Percentiles rank a stretch among this genome's conserved stretches.
Evolutionary conservation across 345 rosid species (phyloP).

Genomic region (Populus nigra): DNA sequence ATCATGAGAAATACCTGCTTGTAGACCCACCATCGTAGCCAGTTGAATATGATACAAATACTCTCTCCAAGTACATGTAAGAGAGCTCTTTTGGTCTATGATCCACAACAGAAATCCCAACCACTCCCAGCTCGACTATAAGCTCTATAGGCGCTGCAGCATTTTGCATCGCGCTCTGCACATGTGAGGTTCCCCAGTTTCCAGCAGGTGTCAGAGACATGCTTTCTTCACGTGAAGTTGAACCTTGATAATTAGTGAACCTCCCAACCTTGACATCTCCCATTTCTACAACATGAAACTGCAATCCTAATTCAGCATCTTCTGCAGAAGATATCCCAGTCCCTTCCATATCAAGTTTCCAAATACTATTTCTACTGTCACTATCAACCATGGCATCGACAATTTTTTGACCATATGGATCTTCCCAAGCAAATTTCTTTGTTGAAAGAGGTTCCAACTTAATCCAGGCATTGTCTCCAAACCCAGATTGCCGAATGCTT

Average conservation of each 20-base stretch:
- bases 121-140: slow-evolving; percentile 79
- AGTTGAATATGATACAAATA: slow-evolving; percentile 77
- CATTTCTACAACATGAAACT: slow-evolving; percentile 60
- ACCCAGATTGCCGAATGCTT: slow-evolving; percentile 85
- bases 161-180: slow-evolving; percentile 38
- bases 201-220: slow-evolving; percentile 38
- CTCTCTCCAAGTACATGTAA: slow-evolving; percentile 73
- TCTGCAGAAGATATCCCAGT: slow-evolving; percentile 44
- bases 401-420: slow-evolving; percentile 84
- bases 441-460: slow-evolving; percentile 68
- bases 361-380: slow-evolving; percentile 35
- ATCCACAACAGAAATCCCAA: slow-evolving; percentile 85
- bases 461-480: slow-evolving; percentile 74
- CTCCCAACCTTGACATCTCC: slow-evolving; percentile 69
- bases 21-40: slow-evolving; percentile 91
- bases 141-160: slow-evolving; percentile 60
- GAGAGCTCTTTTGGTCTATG: slow-evolving; percentile 82
- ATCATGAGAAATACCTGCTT: slow-evolving; percentile 60
- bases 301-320: slow-evolving; percentile 47
- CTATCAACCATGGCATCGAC: slow-evolving; percentile 64
- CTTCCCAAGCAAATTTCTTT: slow-evolving; percentile 82
- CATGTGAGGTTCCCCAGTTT: slow-evolving; percentile 41
- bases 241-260: slow-evolving; percentile 48
- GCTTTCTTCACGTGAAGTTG: slow-evolving; percentile 40
- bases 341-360: slow-evolving; percentile 65